phyloP scores from a whole-genome alignment of 352 stramenopile genomes.

The Phytophthora crassamura region DNA sequence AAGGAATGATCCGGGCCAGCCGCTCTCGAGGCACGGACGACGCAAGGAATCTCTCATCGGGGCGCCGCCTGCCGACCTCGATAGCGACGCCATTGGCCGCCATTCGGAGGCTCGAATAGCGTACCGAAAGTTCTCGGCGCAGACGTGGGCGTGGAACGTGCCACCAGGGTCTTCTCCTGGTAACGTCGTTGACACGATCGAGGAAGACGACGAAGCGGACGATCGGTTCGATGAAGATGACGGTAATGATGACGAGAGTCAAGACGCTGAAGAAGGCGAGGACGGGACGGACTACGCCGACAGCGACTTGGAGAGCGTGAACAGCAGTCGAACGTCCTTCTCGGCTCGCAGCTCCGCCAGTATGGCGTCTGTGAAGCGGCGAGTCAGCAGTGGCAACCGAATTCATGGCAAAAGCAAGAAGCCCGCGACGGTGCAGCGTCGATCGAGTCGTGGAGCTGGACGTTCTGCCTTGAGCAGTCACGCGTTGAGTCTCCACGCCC shows the following conservation, averaged over 20 bases:
- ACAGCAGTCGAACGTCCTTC: constrained; percentile 26
- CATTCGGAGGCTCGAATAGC: constrained; percentile 63
- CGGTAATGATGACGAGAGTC: constrained; percentile 17
- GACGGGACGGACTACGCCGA: constrained; percentile 23
- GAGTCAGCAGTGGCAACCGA: constrained; percentile 19
- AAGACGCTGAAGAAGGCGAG: constrained; percentile 27
- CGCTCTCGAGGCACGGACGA: constrained; percentile 18
- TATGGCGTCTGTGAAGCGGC: constrained; percentile 23
- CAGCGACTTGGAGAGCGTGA: constrained; percentile 32
- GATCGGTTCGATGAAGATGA: constrained; percentile 30
- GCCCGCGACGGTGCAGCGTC: constrained; percentile 17
- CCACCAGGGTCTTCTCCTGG: constrained; percentile 11
- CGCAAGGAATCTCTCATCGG: constrained; percentile 50
- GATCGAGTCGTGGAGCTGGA: constrained; percentile 17
- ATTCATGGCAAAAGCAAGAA: constrained; percentile 37
- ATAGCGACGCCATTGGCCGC: constrained; percentile 46
- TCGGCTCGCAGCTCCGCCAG: constrained; percentile 38
- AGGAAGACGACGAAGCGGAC: constrained; percentile 23
- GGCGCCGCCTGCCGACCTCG: constrained; percentile 26
- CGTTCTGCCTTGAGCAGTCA: constrained; percentile 44
- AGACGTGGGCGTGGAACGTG: constrained; percentile 64
- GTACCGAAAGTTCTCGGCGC: constrained; percentile 50
- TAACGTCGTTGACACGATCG: constrained; percentile 26
- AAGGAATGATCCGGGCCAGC: constrained; percentile 10
- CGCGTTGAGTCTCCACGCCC: constrained; percentile 55